Base-by-base conservation (phyloP, 2,329 filamentous ascomycete genomes). In the Epicoccum nigrum region DNA sequence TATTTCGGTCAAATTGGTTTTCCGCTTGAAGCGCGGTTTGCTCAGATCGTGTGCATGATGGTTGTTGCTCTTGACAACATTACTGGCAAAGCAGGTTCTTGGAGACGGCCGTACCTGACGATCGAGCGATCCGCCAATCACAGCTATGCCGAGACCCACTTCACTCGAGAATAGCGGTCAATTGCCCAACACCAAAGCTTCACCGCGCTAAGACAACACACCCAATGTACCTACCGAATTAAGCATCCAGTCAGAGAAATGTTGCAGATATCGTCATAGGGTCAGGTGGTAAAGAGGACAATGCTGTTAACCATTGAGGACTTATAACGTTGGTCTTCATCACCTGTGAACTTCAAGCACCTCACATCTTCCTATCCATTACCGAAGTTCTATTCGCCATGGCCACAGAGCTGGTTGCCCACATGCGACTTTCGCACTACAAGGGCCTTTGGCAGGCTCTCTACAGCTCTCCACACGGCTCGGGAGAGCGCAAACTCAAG, bases 401-500 rank as follows among this genome's bases (percentile, higher is more conserved):
- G 49, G 42, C 49, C 31, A 45, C 51, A 25, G 51, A 54, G 16
- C 21, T 54, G 28, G 45, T 45, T 31, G 45, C 45, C 25, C 45
- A 54, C 20, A 54, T 54, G 51, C 51, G 45, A 19, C 39, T 49
- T 19, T 43, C 37, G 19, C 51, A 48, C 25, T 49, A 54, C 45
- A 48, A 48, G n/a, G 21, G 39, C 31, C 51, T 54, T 11, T 45
- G 45, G 40, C 35, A 33, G 15, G 37, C 45, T 12, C 51, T 54
- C 12, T 54, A 54, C 34, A 34, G 51, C 19, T 54, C 39, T n/a
- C n/a, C 44, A 3, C 28, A 48, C 16, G 45, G 51, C 5, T 54
- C 34, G 7, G 51, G 51, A 40, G 51, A 54, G 33, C 45, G 51
- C 30, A 54, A 49, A 33, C n/a, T 54, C 16, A 54, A 54, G 40